Conservation (phyloP, 2,329 filamentous ascomycete species). For the Parafenestella ontariensis region DNA sequence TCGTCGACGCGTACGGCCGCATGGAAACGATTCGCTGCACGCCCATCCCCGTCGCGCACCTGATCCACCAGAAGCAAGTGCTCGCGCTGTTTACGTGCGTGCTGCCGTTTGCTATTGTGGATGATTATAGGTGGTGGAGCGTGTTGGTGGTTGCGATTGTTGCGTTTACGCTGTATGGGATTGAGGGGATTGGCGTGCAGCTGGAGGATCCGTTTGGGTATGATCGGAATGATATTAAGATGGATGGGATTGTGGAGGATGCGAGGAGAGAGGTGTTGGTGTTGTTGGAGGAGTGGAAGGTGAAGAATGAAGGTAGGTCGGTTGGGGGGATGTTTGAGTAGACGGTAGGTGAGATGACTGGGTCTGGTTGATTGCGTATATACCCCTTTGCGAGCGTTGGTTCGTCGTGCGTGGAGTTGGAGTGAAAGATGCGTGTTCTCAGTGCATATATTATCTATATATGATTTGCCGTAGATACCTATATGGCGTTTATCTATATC, state of each 20-base stretch:
- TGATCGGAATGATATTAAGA: constrained; percentile 71
- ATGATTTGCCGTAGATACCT: neutral
- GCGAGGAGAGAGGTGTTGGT: constrained; percentile 64
- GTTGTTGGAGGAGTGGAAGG: constrained; percentile 65
- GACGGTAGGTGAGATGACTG: too few species aligned
- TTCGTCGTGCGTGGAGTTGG: too few species aligned
- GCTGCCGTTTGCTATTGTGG: constrained; percentile 68
- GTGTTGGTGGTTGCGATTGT: constrained; percentile 66
- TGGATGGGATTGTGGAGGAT: constrained; percentile 70
- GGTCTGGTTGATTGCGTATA: neutral
- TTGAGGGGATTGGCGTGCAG: constrained; percentile 68
- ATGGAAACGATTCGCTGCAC: constrained; percentile 73
- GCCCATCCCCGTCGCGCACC: constrained; percentile 68
- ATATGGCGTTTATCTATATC: neutral
- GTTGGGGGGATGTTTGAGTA: constrained; percentile 46
- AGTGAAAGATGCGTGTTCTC: too few species aligned
- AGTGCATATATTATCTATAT: too few species aligned
- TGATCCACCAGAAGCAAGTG: constrained; percentile 71
- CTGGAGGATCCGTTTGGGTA: constrained; percentile 72
- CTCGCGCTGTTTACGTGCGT: constrained; percentile 67
- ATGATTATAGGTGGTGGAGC: constrained; percentile 69
- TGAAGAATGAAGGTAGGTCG: constrained; percentile 36
- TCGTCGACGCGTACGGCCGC: constrained; percentile 65
- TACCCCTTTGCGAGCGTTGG: neutral
- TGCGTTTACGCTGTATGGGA: constrained; percentile 69